Base-by-base conservation (phyloP, 371 early-diverging fungal genomes). In the Actinomucor elegans region DNA sequence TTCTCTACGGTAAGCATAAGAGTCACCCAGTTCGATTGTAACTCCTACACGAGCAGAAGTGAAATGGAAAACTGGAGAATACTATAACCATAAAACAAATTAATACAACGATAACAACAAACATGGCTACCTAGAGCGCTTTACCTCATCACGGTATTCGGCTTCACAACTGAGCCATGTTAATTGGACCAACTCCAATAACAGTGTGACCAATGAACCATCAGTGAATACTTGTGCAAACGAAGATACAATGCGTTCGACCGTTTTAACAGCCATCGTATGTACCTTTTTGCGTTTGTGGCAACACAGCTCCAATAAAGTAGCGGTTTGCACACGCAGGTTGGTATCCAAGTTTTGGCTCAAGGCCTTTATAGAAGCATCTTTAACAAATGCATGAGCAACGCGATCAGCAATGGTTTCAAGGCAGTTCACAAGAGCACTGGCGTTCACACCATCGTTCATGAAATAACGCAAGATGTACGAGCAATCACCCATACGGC, bases 91-190 rank as follows among this genome's bases (percentile, higher is more conserved):
- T n/a, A n/a, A n/a, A n/a, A n/a, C n/a, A n/a, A n/a, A n/a, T n/a
- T n/a, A n/a, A n/a, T n/a, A n/a, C n/a, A n/a, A n/a, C n/a, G n/a
- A n/a, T n/a, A n/a, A n/a, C n/a, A n/a, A n/a, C n/a, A n/a, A n/a
- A n/a, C n/a, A n/a, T n/a, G n/a, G n/a, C n/a, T n/a, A n/a, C n/a
- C n/a, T n/a, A n/a, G n/a, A n/a, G n/a, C n/a, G n/a, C n/a, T 17
- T 26, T 37, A 37, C 49, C 28, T 90, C 90, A 49, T 90, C 90
- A 36, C 85, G 80, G 49, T 85, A 81, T 75, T 90, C 92, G 8
- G 87, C 86, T 59, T 90, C 88, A 51, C 93, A 92, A 49, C 88
- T 81, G 50, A 82, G 67, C 92, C 92, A 92, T 6, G 90, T 69
- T 3, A 92, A 66, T 38, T 91, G 91, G 10, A 89, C 83, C 27